Evolutionary conservation across 176 grass and related monocot species (phyloP), one percentile per base, ranked within the genome.

Genomic region (Oryza brachyantha): DNA sequence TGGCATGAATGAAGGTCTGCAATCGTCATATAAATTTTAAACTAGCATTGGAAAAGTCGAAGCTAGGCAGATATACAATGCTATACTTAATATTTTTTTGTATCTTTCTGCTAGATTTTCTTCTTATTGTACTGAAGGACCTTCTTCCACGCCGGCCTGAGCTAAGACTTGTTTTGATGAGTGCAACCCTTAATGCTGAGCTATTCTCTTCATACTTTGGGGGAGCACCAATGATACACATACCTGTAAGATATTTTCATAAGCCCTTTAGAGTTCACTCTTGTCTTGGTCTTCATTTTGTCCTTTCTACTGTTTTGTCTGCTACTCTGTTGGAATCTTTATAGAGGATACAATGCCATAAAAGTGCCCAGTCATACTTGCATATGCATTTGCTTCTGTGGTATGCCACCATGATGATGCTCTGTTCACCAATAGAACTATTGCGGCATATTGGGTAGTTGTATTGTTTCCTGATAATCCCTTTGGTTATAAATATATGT

Each of bases 1-100:
- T 46, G 96, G 96, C 81, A 99, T 99, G 92, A 99, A 99, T 78
- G 96, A 99, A 93, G 96, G 96, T 99, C n/a, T 74, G 58, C 75
- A 60, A 77, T 77, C 11, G 4, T 80, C 66, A 29, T 13, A 54
- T 19, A 66, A 35, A 38, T 29, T 75, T 34, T 80, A n/a, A 84
- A 43, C 1, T 28, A 2, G 1, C 38, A 78, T 19, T 43, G 17
- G 21, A 60, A 66, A 73, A 26, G 50, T 39, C 59, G 37, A 16
- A 43, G 34, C 32, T 57, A 37, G 35, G 54, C 26, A 48, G 61
- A 25, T 68, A 62, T 14, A 68, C 59, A 35, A 54, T 37, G 22
- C 68, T 71, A 32, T 83, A 43, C 38, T 78, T 45, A 68, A 82
- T 60, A 5, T 42, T 63, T 42, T 63, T 84, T 80, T 42, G 1